phyloP scores from a whole-genome alignment of 768 basidiomycete genomes.

The Jaapia argillacea region DNA sequence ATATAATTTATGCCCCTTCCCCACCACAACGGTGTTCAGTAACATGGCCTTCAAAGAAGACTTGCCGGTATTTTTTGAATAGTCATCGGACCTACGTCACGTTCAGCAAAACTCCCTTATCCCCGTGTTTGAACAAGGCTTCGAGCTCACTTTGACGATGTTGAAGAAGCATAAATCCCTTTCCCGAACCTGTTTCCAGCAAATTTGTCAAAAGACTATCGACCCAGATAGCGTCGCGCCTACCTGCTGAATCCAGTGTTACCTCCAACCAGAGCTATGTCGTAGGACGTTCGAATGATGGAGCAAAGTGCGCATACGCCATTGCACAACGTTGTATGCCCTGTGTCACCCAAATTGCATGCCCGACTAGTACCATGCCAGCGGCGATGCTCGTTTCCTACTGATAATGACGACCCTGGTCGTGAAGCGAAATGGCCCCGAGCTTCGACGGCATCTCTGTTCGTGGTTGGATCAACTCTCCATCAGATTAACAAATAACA shows the following conservation, averaged over 20 bases:
- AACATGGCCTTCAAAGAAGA: conserved; percentile 54
- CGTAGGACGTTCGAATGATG: conserved; percentile 56
- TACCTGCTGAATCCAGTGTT: conserved; percentile 68
- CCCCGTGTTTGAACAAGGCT: neutral
- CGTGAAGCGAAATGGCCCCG: conserved; percentile 45
- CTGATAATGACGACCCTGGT: conserved; percentile 44
- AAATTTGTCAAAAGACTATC: neutral
- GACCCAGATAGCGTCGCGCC: conserved; percentile 5
- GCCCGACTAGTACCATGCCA: conserved; percentile 67
- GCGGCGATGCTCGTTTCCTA: conserved; percentile 64
- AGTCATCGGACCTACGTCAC: conserved; percentile 51
- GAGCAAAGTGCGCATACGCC: conserved; percentile 48
- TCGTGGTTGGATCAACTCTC: no score
- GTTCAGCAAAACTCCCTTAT: neutral
- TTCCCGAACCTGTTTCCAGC: conserved; percentile 67
- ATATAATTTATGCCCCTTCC: conserved; percentile 57
- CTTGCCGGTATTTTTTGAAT: conserved; percentile 46
- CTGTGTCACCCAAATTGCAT: conserved; percentile 56
- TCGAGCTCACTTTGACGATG: conserved; percentile 58
- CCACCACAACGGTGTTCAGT: conserved; percentile 67
- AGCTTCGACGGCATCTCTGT: conserved; percentile 44
- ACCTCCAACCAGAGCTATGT: conserved; percentile 52
- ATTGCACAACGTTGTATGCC: conserved; percentile 45
- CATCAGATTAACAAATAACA: no score
- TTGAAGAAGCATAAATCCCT: conserved; percentile 66